Evolutionary conservation across 495 filamentous ascomycete species (phyloP).

Genomic region (Trichocladium antarcticum): DNA sequence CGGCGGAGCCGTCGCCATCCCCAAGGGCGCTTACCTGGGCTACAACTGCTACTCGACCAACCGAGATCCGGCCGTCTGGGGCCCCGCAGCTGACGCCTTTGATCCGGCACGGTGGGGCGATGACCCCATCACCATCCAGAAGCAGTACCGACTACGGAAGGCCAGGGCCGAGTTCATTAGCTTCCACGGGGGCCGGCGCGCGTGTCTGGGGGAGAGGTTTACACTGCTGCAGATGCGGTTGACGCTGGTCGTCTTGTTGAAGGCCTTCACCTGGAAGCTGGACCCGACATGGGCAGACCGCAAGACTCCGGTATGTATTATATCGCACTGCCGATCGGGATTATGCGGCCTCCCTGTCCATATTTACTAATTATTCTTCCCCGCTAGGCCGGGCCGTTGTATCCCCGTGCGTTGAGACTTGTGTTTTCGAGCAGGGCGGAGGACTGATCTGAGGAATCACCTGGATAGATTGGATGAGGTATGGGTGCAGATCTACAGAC

Average conservation of each 20-base stretch:
- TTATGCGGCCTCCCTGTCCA: not conserved
- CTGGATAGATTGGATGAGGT: not conserved
- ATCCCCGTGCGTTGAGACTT: not conserved
- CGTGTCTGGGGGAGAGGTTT: constrained; percentile 26
- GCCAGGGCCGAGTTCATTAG: constrained; percentile 22
- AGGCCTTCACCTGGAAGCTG: constrained; percentile 3
- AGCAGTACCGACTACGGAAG: constrained; percentile 13
- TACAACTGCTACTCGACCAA: constrained; percentile 18
- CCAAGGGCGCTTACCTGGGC: constrained; percentile 14
- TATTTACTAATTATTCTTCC: not conserved
- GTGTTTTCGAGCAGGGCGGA: not conserved
- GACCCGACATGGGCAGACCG: constrained; percentile 10
- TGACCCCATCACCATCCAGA: constrained; percentile 4
- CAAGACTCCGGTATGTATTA: constrained; percentile 8
- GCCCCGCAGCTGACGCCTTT: constrained; percentile 6
- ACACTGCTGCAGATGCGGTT: constrained; percentile 11
- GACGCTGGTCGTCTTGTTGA: constrained; percentile 5
- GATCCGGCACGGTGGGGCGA: constrained; percentile 11
- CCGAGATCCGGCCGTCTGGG: constrained; percentile 8
- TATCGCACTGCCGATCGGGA: not conserved
- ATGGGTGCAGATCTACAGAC: too few relatives aligned
- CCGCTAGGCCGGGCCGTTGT: constrained; percentile 3
- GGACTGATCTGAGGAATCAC: not conserved
- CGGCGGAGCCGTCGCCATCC: constrained; percentile 17
- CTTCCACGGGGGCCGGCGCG: constrained; percentile 27